Evolutionary conservation across 768 basidiomycete species (phyloP), one percentile per base, ranked within the genome.

Genomic region (Neoboletus subvelutipes): DNA sequence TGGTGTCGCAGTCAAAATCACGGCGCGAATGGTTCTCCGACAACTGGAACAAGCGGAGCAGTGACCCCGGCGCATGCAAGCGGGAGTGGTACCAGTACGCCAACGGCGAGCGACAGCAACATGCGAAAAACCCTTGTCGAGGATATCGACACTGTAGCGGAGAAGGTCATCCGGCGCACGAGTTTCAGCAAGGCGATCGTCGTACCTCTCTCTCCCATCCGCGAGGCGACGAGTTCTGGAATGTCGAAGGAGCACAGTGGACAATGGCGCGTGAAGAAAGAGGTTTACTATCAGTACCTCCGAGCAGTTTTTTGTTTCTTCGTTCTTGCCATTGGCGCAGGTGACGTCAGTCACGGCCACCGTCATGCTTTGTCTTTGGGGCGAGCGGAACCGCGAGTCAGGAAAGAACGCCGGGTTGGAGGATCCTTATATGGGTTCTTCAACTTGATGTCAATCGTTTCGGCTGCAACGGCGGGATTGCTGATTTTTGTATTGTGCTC

Each of bases 271-370:
- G 94, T 96, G 55, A 93, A 93, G 71, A 64, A 68, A 15, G 74
- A 80, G 7, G 92, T 97, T 2, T 97, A 97, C 69, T 67, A 73
- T 49, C 75, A 84, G 55, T 97, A 97, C 66, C 80, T 96, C 63
- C 74, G 83, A 54, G 90, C 94, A 0, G 90, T 91, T 1, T 93
- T 92, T 67, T 65, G 66, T 7, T 80, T 89, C 59, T 88, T 89
- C 59, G 58, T 94, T 8, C 47, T 87, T 22, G 75, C 79, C 8
- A 83, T 39, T 74, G 22, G 72, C 84, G 54, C 93, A 95, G 68
- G 80, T 76, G 6, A 67, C 80, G 10, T 80, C 81, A 0, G 83
- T 94, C 29, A 53, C 79, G 11, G 81, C 82, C 0, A 89, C 84
- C 28, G 71, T 85, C 33, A 83, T 87, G 43, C 75, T 96, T n/a